A percentile compares a stretch with the other conserved stretches of the same genome.
Conservation (phyloP, 306 rosid species). For the Quercus dentata region DNA sequence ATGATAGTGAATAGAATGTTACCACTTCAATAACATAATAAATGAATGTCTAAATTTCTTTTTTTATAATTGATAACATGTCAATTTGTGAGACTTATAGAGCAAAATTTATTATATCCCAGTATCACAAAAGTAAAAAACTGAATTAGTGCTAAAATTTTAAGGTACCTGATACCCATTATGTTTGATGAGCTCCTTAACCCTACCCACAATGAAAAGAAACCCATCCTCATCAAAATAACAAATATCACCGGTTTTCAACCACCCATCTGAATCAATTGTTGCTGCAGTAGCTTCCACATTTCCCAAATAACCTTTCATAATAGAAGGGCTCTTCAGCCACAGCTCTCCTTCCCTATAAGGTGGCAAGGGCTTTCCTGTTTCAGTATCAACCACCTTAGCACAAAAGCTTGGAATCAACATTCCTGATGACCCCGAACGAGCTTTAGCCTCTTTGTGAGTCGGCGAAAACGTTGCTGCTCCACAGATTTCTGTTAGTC, state of each 20-base stretch:
- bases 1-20: no score
- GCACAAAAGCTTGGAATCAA: conserved; percentile 65
- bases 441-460: conserved; percentile 49
- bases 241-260: conserved; percentile 86
- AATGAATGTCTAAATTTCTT: no score
- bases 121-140: no score
- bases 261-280: conserved; percentile 66
- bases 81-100: no score
- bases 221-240: conserved; percentile 72
- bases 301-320: conserved; percentile 80
- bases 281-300: conserved; percentile 68
- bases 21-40: no score
- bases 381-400: conserved; percentile 60
- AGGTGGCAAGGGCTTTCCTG: conserved; percentile 63
- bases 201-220: conserved; percentile 60
- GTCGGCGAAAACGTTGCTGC: conserved; percentile 40
- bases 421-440: conserved; percentile 55
- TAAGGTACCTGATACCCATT: conserved; percentile 78
- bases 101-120: no score
- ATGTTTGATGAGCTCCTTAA: conserved; percentile 89
- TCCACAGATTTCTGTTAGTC: conserved; percentile 78
- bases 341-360: conserved; percentile 73
- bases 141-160: neutral
- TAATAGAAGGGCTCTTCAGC: conserved; percentile 66
- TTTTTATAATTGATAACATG: no score